Conservation (phyloP, 345 rosid genomes). For the Punica granatum region DNA sequence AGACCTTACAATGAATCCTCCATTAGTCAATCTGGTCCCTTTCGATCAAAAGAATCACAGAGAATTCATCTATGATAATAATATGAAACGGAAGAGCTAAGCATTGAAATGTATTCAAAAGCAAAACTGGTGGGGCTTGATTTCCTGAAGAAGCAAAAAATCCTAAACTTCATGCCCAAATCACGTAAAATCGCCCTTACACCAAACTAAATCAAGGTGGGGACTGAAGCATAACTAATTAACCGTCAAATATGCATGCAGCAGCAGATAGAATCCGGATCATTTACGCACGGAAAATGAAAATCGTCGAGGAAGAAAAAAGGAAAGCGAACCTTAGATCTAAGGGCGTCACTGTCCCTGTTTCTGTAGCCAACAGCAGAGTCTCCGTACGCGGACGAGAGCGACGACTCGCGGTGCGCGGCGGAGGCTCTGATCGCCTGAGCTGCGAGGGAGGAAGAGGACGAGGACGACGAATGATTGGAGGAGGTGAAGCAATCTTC, state of each 20-base stretch:
- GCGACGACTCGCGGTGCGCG: conserved; percentile 38
- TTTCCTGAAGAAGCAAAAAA: not conserved
- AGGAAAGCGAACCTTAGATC: conserved; percentile 45
- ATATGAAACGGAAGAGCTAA: not conserved
- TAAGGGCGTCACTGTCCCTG: conserved; percentile 20
- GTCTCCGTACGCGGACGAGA: conserved; percentile 32
- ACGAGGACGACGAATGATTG: conserved; percentile 28
- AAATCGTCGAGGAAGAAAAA: not conserved
- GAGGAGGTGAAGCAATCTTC: conserved; percentile 25
- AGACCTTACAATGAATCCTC: not conserved
- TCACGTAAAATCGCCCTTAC: not conserved
- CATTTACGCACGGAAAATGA: not conserved
- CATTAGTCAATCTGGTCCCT: not conserved
- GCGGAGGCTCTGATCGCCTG: conserved; percentile 82
- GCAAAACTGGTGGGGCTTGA: not conserved
- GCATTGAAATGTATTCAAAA: not conserved
- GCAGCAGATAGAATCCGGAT: not conserved
- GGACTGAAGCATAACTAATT: not conserved
- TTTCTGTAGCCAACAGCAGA: conserved; percentile 14
- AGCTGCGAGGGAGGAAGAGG: conserved; percentile 52
- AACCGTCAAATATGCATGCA: not conserved
- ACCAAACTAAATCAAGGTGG: not conserved
- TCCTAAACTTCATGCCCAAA: not conserved
- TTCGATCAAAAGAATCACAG: too few relatives aligned
- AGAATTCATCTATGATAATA: too few relatives aligned